A percentile compares a stretch with the other conserved stretches of the same genome.
These are phyloP conservation scores for Agroathelia rolfsii DNA, from an alignment of 1,284 basidiomycete genomes.

Conservation along the genomic window DNA sequence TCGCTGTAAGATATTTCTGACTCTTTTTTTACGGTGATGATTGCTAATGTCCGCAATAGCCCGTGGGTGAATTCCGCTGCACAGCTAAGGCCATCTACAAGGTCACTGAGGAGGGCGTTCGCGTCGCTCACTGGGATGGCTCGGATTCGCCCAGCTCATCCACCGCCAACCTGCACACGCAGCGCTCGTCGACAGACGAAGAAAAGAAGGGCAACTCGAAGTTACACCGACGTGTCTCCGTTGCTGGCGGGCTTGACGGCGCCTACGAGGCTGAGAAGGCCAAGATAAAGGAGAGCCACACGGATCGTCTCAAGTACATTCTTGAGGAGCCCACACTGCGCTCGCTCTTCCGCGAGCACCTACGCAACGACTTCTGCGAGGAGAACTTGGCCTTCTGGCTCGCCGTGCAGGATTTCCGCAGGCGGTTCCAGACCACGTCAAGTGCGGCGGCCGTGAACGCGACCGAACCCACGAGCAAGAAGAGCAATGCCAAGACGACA, in stretches of 20 bases:
- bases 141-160: conserved; percentile 57
- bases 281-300: conserved; percentile 75
- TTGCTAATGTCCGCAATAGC: conserved; percentile 41
- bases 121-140: conserved; percentile 75
- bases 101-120: conserved; percentile 84
- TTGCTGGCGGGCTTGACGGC: conserved; percentile 64
- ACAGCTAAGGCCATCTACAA: conserved; percentile 92
- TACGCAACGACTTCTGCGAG: conserved; percentile 93
- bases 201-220: conserved; percentile 43
- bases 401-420: conserved; percentile 95
- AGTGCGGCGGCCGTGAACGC: conserved; percentile 78
- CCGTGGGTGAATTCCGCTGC: conserved; percentile 92
- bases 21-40: conserved; percentile 11
- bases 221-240: conserved; percentile 69
- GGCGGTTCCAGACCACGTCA: conserved; percentile 90
- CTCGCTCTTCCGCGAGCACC: conserved; percentile 87
- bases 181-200: conserved; percentile 33
- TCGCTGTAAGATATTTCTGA: conserved; percentile 40
- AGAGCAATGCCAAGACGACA: conserved; percentile 35
- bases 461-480: no score
- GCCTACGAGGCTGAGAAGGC: conserved; percentile 47
- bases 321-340: conserved; percentile 89
- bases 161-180: conserved; percentile 42
- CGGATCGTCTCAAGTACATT: conserved; percentile 85
- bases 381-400: conserved; percentile 97